Evolutionary conservation across 2,329 filamentous ascomycete genomes (phyloP), one percentile per base, ranked within the genome.

Genomic region (Cladosporium sp.): DNA sequence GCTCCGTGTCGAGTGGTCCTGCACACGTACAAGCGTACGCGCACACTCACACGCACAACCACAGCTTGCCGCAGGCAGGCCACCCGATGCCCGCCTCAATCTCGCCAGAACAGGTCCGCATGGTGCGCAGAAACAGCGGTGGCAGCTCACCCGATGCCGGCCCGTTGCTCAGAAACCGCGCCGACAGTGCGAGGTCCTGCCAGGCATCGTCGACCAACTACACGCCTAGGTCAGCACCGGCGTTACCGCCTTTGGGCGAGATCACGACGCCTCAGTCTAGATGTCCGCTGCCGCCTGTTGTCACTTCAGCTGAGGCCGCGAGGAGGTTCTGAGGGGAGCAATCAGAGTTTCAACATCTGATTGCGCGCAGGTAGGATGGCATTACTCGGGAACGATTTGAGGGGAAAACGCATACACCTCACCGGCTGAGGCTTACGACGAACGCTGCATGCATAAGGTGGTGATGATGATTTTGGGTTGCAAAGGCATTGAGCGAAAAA

Each of bases 41-140:
- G 29, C 63, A 61, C 62, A 61, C 50, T 39, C 61, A 12, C 61
- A 66, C 63, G 7, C 62, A 67, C 55, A 65, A 59, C 52, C 64
- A 66, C 56, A 63, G 57, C 45, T 58, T 66, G 7, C 65, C 64
- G 36, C 64, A 64, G 29, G 58, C 63, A 32, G 47, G 57, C n/a
- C 62, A 60, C 18, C 51, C 62, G 6, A 36, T 43, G 39, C 29
- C 51, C 54, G 17, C 51, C 52, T 34, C 61, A 9, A 43, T 61
- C n/a, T 64, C 62, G 8, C 62, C 61, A 2, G 54, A 57, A 18
- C 56, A 63, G 39, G 36, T 58, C n/a, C 51, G 63, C 19, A 54
- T 62, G n/a, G 58, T 56, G 17, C 55, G 58, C 9, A 61, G 57
- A 32, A 62, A 57, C 49, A 56, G 61, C 45, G 52, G 42, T 38